A percentile compares a stretch with the other conserved stretches of the same genome.
These are phyloP conservation scores for Hypoxylon sp. DNA, from an alignment of 2,329 filamentous ascomycete species.

Conservation along the genomic window DNA sequence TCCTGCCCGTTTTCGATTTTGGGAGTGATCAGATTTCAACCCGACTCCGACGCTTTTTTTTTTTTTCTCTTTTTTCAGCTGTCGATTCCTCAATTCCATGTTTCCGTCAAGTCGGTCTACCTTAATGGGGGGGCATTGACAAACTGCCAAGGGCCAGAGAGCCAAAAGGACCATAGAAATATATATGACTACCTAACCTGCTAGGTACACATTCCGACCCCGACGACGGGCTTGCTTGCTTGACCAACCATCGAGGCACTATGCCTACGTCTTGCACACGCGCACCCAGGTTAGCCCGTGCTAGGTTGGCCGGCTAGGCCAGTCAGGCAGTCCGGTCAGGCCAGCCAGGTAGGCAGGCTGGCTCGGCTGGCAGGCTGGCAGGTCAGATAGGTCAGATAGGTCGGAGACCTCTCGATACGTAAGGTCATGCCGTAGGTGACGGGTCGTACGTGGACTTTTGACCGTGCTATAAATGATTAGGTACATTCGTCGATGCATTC, in stretches of 20 bases:
- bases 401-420: too few relatives aligned
- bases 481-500: neutral
- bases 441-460: too few relatives aligned
- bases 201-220: neutral
- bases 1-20: conserved; percentile 6
- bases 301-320: conserved; percentile 6
- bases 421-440: too few relatives aligned
- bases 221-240: conserved; percentile 27
- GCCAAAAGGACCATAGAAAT: neutral
- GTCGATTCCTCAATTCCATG: conserved; percentile 16
- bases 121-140: too few relatives aligned
- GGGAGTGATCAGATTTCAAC: conserved; percentile 23
- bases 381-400: neutral
- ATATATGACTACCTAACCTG: too few relatives aligned
- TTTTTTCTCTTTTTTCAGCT: neutral
- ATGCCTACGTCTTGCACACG: conserved; percentile 34
- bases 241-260: conserved; percentile 32
- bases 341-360: too few relatives aligned
- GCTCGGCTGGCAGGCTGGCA: too few relatives aligned
- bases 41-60: neutral
- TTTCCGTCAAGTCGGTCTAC: too few relatives aligned
- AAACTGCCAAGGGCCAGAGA: neutral
- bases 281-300: conserved; percentile 32
- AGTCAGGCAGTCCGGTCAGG: too few relatives aligned
- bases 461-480: too few relatives aligned